phyloP scores from a whole-genome alignment of 1,284 basidiomycete genomes.

The Moniliophthora roreri region DNA sequence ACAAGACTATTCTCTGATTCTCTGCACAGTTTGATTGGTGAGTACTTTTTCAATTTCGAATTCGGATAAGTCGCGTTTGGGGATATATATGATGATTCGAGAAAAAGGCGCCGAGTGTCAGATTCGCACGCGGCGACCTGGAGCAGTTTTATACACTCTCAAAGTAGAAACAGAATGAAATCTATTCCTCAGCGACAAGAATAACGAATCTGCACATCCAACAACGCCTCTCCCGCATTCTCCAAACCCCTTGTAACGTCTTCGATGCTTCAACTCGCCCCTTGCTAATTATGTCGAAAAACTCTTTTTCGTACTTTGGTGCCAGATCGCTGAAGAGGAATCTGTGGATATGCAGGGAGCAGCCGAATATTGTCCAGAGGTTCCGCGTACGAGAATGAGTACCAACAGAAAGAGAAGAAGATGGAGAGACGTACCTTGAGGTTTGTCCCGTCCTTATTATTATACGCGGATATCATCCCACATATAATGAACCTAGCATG shows the following conservation, averaged over 20 bases:
- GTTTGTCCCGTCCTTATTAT: not conserved
- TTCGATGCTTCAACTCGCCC: slow-evolving; percentile 51
- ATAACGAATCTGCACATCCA: slow-evolving; percentile 43
- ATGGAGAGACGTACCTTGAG: not conserved
- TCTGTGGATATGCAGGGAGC: slow-evolving; percentile 48
- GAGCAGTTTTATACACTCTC: no score
- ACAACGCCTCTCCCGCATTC: slow-evolving; percentile 36
- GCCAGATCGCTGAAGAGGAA: slow-evolving; percentile 43
- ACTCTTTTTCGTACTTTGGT: slow-evolving; percentile 25
- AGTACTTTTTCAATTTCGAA: no score
- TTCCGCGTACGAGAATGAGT: slow-evolving; percentile 3
- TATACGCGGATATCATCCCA: slow-evolving; percentile 9
- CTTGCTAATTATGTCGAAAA: slow-evolving; percentile 43
- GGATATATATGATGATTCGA: no score
- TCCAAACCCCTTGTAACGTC: slow-evolving; percentile 39
- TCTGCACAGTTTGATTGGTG: no score
- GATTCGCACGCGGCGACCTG: no score
- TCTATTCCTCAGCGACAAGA: slow-evolving; percentile 27
- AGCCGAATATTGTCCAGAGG: slow-evolving; percentile 34
- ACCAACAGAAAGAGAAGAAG: not conserved
- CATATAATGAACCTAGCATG: slow-evolving; percentile 15
- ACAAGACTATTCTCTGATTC: no score
- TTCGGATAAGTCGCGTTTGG: no score
- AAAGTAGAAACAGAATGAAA: not conserved
- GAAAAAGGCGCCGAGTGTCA: no score